A percentile compares a stretch with the other conserved stretches of the same genome.
These are phyloP conservation scores for Citrus cavaleriei DNA, from an alignment of 345 rosid species.

Conservation along the genomic window DNA sequence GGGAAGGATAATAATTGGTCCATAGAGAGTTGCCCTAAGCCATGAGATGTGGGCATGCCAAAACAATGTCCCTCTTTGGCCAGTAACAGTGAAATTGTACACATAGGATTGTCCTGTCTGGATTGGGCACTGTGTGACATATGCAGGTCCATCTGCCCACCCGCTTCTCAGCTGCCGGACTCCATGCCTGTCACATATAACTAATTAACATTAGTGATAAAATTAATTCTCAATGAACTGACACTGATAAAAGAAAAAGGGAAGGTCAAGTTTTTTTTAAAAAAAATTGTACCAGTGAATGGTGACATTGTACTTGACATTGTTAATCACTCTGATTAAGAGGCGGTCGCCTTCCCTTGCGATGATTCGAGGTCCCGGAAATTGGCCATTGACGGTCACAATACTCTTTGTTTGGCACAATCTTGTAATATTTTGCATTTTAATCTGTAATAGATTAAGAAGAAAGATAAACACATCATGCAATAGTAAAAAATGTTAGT, in stretches of 20 bases:
- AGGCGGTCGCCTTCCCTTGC: constrained; percentile 77
- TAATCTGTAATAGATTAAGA: constrained; percentile 25
- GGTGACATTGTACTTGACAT: constrained; percentile 59
- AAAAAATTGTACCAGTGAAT: constrained; percentile 52
- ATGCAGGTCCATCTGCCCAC: constrained; percentile 64
- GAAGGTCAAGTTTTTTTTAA: too few relatives aligned
- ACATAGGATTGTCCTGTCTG: constrained; percentile 40
- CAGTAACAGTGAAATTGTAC: constrained; percentile 46
- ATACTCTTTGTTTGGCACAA: constrained; percentile 69
- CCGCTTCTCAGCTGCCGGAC: constrained; percentile 46
- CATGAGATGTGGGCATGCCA: constrained; percentile 64
- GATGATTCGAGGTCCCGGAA: constrained; percentile 63
- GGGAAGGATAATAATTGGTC: constrained; percentile 50
- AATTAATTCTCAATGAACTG: neutral
- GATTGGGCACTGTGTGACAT: constrained; percentile 51
- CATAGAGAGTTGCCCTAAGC: constrained; percentile 43
- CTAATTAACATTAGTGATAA: neutral
- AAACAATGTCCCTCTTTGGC: constrained; percentile 53
- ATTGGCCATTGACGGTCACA: constrained; percentile 67
- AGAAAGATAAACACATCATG: too few relatives aligned
- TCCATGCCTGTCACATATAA: constrained; percentile 35
- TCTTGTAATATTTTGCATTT: constrained; percentile 60
- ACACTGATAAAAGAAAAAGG: neutral
- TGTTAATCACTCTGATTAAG: constrained; percentile 62
- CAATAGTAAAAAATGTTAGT: neutral